Base-by-base conservation (phyloP, 2,329 filamentous ascomycete genomes). In the Dothistroma septosporum region DNA sequence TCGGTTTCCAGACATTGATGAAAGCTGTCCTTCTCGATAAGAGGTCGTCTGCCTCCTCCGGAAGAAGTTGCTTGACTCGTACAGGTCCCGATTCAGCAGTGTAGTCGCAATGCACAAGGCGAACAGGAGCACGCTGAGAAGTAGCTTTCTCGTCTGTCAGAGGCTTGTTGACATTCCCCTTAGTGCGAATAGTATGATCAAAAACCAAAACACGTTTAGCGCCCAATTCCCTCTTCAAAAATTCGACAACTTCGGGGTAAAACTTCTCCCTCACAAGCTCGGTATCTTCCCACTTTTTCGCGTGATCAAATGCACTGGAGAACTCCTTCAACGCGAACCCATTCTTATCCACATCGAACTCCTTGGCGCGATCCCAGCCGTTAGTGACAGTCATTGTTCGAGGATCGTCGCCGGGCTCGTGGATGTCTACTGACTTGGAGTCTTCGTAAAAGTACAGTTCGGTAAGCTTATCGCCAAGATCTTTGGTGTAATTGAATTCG, bases 81-180 rank as follows among this genome's bases (percentile, higher is more conserved):
- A 72, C 69, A 9, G 75, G 75, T 1, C 76, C 73, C 0, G 79
- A 79, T 32, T 73, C 67, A 64, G 78, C 77, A 52, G 79, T 79
- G 62, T 82, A 80, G 63, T 82, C 80, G 69, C 81, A 80, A 65
- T 82, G 80, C 1, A 82, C 79, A n/a, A 80, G 75, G 60, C 78
- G 77, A 1, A 82, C 79, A 2, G 80, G 80, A 6, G 78, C 75
- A 35, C 80, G 76, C 55, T 75, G 72, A 9, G 65, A 63, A 0
- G 72, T 74, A 11, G 71, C 69, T 1, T 67, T 70, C 57, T 76
- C 71, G 22, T 75, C 68, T 12, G 74, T 76, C 46, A 76, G 64
- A 41, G 66, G 66, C 58, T 76, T 76, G 19, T 61, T 59, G 33
- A 69, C 69, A 46, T 75, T 72, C 4, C 66, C 62, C 33, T 72